Evolutionary conservation across 805 yeast genomes (phyloP).

Genomic region (Brettanomyces bruxellensis): DNA sequence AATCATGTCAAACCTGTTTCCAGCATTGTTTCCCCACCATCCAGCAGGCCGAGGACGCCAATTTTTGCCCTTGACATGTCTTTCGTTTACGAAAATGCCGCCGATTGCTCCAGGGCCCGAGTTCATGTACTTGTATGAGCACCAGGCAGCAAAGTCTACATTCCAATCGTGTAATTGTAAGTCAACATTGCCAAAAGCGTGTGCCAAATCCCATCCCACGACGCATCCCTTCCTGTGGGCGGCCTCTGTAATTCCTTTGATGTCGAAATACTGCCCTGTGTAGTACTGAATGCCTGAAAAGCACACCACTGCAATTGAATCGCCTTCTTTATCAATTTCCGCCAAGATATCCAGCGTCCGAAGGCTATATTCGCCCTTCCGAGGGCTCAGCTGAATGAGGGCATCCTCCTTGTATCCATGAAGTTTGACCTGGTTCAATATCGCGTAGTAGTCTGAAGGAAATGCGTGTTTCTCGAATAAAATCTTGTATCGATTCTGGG

Average conservation of each 20-base stretch:
- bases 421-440: constrained; percentile 60
- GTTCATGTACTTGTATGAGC: constrained; percentile 85
- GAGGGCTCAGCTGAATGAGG: constrained; percentile 56
- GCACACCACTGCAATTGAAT: constrained; percentile 62
- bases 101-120: constrained; percentile 93
- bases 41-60: constrained; percentile 75
- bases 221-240: constrained; percentile 47
- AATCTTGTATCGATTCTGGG: constrained; percentile 45
- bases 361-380: constrained; percentile 46
- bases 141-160: constrained; percentile 92
- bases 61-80: constrained; percentile 15
- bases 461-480: constrained; percentile 82
- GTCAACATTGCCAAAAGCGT: constrained; percentile 84
- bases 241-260: constrained; percentile 53
- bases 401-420: constrained; percentile 47
- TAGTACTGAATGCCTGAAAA: constrained; percentile 89
- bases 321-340: constrained; percentile 45
- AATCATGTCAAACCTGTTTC: constrained; percentile 68
- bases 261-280: constrained; percentile 82
- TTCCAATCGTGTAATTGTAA: constrained; percentile 76
- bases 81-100: constrained; percentile 71
- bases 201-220: constrained; percentile 95
- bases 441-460: constrained; percentile 88
- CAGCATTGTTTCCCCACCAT: constrained; percentile 90
- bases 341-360: constrained; percentile 55